Conservation (phyloP, 2,329 filamentous ascomycete species). For the Penicillium sp. region DNA sequence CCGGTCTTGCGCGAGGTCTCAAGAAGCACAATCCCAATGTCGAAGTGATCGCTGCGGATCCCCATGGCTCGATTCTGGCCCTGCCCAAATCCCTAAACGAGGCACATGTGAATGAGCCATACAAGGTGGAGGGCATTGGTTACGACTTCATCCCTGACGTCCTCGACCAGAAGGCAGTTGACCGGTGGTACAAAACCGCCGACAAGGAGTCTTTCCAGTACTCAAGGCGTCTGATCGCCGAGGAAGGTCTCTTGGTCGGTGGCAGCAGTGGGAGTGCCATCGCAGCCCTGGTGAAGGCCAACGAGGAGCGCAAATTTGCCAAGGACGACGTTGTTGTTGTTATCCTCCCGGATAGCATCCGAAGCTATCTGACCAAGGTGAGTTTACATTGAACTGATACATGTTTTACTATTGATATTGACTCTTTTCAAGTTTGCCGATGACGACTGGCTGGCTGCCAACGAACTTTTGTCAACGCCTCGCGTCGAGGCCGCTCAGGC, state of each 20-base stretch:
- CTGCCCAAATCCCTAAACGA: conserved; percentile 74
- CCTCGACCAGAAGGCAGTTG: conserved; percentile 69
- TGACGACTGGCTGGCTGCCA: conserved; percentile 97
- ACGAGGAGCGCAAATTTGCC: conserved; percentile 68
- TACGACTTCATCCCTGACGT: conserved; percentile 98
- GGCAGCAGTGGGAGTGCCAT: conserved; percentile 92
- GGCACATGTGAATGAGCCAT: conserved; percentile 71
- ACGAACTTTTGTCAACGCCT: conserved; percentile 72
- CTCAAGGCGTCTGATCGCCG: conserved; percentile 82
- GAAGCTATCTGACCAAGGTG: conserved; percentile 89
- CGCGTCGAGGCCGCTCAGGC: conserved; percentile 38
- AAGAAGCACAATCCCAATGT: conserved; percentile 79
- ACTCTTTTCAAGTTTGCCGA: conserved; percentile 66
- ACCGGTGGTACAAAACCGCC: conserved; percentile 98
- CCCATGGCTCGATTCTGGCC: conserved; percentile 84
- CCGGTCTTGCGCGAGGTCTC: conserved; percentile 76
- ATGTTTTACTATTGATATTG: conserved; percentile 6
- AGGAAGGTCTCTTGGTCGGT: conserved; percentile 89
- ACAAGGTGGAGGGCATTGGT: conserved; percentile 98
- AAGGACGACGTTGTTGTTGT: conserved; percentile 88
- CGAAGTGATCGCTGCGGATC: conserved; percentile 89
- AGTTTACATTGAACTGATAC: conserved; percentile 1
- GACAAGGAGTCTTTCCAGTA: conserved; percentile 86
- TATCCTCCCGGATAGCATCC: conserved; percentile 88
- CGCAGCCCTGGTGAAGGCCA: conserved; percentile 70